Evolutionary conservation across 495 filamentous ascomycete genomes (phyloP).

Genomic region (Podospora anserina): DNA sequence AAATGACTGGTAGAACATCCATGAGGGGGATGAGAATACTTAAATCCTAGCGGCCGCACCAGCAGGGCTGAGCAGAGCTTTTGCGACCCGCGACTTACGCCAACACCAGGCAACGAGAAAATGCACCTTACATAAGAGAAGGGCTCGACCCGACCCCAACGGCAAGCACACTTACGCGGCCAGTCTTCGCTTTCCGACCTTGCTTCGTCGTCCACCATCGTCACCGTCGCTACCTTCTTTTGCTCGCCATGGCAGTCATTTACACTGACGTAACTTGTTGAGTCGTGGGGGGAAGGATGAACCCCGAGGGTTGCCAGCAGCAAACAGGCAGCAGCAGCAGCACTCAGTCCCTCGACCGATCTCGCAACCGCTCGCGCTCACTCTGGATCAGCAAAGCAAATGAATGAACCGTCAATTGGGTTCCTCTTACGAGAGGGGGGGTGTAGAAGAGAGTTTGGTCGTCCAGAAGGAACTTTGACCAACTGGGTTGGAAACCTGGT

Average conservation of each 20-base stretch:
- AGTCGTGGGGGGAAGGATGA: neutral
- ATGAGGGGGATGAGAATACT: neutral
- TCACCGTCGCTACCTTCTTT: neutral
- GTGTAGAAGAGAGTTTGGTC: neutral
- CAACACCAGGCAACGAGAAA: constrained; percentile 8
- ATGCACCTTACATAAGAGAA: neutral
- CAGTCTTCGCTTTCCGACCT: neutral
- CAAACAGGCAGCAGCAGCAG: neutral
- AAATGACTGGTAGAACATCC: neutral
- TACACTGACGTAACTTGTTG: neutral
- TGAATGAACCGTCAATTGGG: no score
- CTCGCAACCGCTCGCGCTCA: neutral
- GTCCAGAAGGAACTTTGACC: neutral
- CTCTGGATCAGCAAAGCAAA: neutral
- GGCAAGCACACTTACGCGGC: neutral
- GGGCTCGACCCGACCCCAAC: neutral
- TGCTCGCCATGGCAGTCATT: neutral
- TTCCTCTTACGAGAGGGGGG: neutral
- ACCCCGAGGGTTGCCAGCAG: neutral
- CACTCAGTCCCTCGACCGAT: neutral
- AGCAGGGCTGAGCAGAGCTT: constrained; percentile 2
- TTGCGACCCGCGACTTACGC: neutral
- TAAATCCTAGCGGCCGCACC: constrained; percentile 12
- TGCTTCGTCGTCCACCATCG: neutral
- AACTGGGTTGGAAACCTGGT: neutral